Conservation (phyloP, 2,329 filamentous ascomycete species). For the Endothia cerciana region DNA sequence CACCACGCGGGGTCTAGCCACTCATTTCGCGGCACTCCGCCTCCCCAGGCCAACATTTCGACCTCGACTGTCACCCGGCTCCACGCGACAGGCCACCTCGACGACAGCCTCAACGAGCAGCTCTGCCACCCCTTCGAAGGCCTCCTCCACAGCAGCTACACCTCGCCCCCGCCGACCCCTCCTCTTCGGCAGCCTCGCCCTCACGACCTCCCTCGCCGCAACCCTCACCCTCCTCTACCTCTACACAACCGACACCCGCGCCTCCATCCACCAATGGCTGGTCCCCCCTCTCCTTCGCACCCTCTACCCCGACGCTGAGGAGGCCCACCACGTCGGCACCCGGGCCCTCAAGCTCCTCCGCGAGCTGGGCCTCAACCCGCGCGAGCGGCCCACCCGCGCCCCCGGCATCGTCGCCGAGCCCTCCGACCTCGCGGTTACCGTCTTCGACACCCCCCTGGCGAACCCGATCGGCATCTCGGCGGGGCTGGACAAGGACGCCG, state of each 20-base stretch:
- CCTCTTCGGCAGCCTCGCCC: conserved; percentile 37
- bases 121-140: not conserved
- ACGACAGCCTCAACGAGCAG: conserved; percentile 26
- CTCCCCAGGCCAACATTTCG: conserved; percentile 25
- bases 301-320: conserved; percentile 77
- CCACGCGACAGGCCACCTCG: conserved; percentile 33
- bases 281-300: conserved; percentile 68
- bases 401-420: conserved; percentile 40
- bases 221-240: conserved; percentile 58
- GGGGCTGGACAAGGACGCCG: conserved; percentile 50
- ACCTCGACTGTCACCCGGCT: conserved; percentile 19
- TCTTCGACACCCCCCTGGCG: conserved; percentile 76
- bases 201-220: conserved; percentile 46
- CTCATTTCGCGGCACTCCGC: conserved; percentile 33
- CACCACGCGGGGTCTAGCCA: conserved; percentile 35
- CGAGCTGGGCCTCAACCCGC: conserved; percentile 74
- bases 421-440: conserved; percentile 48
- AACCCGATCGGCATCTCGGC: conserved; percentile 91
- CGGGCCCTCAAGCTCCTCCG: conserved; percentile 73
- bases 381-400: conserved; percentile 66
- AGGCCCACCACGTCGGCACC: conserved; percentile 85
- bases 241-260: conserved; percentile 76
- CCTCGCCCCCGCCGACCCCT: conserved; percentile 24
- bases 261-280: conserved; percentile 69
- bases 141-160: conserved; percentile 33